Base-by-base conservation (phyloP, 345 rosid genomes). In the Microcos paniculata region DNA sequence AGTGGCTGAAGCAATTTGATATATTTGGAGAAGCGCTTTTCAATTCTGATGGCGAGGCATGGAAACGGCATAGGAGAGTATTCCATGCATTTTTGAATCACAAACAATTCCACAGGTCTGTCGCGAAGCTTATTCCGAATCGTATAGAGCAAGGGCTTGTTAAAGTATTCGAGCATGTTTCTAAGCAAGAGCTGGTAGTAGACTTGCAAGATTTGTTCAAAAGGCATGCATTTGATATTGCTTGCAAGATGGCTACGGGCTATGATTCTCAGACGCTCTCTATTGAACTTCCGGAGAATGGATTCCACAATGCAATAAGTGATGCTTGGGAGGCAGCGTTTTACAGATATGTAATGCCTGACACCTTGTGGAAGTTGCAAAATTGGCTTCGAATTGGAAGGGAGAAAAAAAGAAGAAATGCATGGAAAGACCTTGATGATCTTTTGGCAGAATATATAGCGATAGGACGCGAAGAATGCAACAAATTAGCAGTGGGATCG, bases 191-290 rank as follows among this genome's bases (percentile, higher is more conserved):
- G 4, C 5, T 3, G 8, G 45, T 30, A 23, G 40, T 79, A 16
- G 80, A 82, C 66, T 49, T 76, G 73, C 75, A 78, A 30, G 80
- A 79, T 19, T 30, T 76, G 71, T 42, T 75, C 18, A 7, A 16
- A 0, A 66, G 71, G 71, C 52, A 45, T 12, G 28, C 71, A 8
- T 66, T 66, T 66, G 51, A 43, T 66, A 21, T n/a, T n/a, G 72
- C 12, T 15, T 53, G 71, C 38, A 10, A 13, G 6, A 0, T 82
- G 28, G 28, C 61, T 6, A n/a, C 64, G 0, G 80, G 82, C 1
- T 28, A 10, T n/a, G 66, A 78, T 45, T 65, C 77, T 23, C 16
- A 8, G n/a, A 12, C 26, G 0, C 11, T 66, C 9, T 66, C 21
- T 19, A 18, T 70, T 71, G 19, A 2, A 21, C 13, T 73, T 8